Conservation (phyloP, 2,329 filamentous ascomycete species). For the Pseudogymnoascus sp. region DNA sequence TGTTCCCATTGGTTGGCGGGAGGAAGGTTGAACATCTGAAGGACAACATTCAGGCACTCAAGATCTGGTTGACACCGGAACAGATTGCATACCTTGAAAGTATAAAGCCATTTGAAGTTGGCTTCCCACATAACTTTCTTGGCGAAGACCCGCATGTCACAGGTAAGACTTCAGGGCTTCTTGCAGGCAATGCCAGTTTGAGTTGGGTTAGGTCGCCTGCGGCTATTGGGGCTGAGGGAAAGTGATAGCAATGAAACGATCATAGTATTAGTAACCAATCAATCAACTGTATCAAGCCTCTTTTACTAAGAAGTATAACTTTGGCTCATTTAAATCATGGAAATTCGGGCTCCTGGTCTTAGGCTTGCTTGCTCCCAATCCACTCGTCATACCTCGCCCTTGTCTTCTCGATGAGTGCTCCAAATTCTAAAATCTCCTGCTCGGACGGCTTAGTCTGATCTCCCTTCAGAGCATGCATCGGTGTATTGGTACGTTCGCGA, state of each 20-base stretch:
- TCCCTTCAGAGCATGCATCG: background rate
- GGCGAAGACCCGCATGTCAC: slow-evolving; percentile 30
- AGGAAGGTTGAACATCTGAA: slow-evolving; percentile 63
- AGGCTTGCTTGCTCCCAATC: background rate
- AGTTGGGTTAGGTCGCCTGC: background rate
- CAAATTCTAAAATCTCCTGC: background rate
- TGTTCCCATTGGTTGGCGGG: slow-evolving; percentile 67
- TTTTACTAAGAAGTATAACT: background rate
- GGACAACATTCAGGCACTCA: slow-evolving; percentile 62
- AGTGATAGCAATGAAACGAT: background rate
- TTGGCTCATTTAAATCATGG: background rate
- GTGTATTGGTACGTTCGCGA: background rate
- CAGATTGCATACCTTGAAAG: slow-evolving; percentile 62
- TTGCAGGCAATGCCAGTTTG: background rate
- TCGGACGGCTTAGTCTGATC: background rate
- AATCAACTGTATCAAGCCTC: background rate
- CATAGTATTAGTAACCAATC: background rate
- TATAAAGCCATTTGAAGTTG: slow-evolving; percentile 54
- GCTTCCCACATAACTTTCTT: slow-evolving; percentile 60
- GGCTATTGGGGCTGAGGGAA: background rate
- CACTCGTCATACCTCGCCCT: background rate
- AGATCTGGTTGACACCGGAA: slow-evolving; percentile 49
- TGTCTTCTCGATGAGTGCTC: background rate
- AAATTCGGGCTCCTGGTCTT: too few relatives aligned
- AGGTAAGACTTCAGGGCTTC: background rate